These are phyloP conservation scores for Seiridium unicorne DNA, from an alignment of 2,329 filamentous ascomycete genomes.

Conservation along the genomic window DNA sequence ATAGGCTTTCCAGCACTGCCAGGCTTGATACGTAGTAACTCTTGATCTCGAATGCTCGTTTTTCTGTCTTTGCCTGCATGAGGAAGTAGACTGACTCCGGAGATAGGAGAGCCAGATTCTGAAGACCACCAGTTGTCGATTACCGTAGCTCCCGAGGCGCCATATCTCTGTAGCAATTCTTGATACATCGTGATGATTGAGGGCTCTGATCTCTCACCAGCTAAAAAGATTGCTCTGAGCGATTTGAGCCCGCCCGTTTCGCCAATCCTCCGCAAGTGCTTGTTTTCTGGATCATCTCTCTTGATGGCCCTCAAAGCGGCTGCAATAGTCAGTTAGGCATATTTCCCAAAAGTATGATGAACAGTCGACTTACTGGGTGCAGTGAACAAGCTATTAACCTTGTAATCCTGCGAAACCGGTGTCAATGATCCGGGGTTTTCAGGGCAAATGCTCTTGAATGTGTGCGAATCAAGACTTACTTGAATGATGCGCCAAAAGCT, in stretches of 20 bases:
- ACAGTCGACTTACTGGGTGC: constrained; percentile 59
- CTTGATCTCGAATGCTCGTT: constrained; percentile 35
- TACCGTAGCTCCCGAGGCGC: constrained; percentile 58
- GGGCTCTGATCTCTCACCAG: constrained; percentile 86
- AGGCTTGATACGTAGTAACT: constrained; percentile 63
- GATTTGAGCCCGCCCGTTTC: constrained; percentile 67
- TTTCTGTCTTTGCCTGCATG: constrained; percentile 55
- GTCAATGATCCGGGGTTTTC: too few relatives aligned
- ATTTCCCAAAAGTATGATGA: constrained; percentile 19
- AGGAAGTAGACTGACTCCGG: constrained; percentile 54
- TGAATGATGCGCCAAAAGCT: constrained; percentile 86
- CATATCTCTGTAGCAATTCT: constrained; percentile 65
- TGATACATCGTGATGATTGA: constrained; percentile 82
- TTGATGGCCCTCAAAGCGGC: constrained; percentile 81
- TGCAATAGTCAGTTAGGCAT: constrained; percentile 7
- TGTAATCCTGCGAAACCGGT: constrained; percentile 57
- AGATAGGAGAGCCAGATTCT: constrained; percentile 58
- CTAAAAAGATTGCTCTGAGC: constrained; percentile 76
- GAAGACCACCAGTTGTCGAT: constrained; percentile 64
- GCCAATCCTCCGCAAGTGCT: constrained; percentile 61
- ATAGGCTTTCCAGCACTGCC: constrained; percentile 88
- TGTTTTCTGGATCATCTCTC: constrained; percentile 77
- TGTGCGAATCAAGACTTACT: neutral
- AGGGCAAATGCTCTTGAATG: neutral
- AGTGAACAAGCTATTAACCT: constrained; percentile 80